These are phyloP conservation scores for Hondaea fermentalgiana DNA, from an alignment of 108 stramenopile species.

Conservation along the genomic window DNA sequence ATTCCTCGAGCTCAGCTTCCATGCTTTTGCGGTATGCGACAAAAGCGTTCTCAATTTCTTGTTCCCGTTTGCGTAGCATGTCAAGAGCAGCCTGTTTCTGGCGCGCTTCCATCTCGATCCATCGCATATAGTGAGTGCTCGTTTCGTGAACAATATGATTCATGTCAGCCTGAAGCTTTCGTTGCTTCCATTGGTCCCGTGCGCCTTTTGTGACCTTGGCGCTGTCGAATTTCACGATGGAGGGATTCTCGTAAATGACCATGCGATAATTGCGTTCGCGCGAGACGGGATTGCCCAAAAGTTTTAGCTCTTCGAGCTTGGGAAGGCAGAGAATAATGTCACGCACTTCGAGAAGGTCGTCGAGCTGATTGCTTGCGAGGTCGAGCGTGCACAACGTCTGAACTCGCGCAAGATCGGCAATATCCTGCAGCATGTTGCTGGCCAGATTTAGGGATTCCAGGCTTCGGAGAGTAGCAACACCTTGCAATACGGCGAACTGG, in stretches of 20 bases:
- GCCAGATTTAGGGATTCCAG: background rate
- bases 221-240: background rate
- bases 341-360: background rate
- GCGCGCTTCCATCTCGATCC: background rate
- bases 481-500: background rate
- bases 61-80: background rate
- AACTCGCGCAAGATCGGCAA: background rate
- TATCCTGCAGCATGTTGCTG: background rate
- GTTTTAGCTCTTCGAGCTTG: background rate
- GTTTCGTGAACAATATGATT: background rate
- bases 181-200: background rate
- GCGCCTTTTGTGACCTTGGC: background rate
- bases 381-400: background rate
- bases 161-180: background rate
- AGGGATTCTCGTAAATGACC: background rate
- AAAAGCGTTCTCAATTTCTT: background rate
- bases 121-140: background rate
- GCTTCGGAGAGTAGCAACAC: no score
- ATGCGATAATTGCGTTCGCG: background rate
- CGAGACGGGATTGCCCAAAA: background rate
- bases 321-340: background rate
- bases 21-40: background rate
- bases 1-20: background rate
- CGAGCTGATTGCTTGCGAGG: background rate
- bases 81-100: background rate